Evolutionary conservation across 2,329 filamentous ascomycete species (phyloP).

Genomic region (Clarireedia paspali): DNA sequence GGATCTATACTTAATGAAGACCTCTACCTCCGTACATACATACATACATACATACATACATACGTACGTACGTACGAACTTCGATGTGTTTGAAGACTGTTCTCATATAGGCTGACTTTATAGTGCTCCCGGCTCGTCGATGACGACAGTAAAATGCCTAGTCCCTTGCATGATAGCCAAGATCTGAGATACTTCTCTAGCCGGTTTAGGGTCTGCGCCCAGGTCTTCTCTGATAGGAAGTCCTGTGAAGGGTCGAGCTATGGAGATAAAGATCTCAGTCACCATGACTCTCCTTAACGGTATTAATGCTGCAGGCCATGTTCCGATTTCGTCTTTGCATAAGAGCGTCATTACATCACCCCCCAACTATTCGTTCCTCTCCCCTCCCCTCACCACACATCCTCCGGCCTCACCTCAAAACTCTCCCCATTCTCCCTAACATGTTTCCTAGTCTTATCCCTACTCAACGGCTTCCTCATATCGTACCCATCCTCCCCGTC

Average conservation of each 20-base stretch:
- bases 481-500: constrained; percentile 92
- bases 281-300: not conserved
- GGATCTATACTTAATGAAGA: too few species aligned
- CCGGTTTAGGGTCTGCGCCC: not conserved
- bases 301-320: not conserved
- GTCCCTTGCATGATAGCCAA: too few species aligned
- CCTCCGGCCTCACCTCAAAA: constrained; percentile 68
- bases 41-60: too few species aligned
- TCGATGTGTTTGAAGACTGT: too few species aligned
- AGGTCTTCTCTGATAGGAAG: not conserved
- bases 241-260: not conserved
- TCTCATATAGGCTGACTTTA: too few species aligned
- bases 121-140: too few species aligned
- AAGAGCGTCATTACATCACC: too few species aligned
- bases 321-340: too few species aligned
- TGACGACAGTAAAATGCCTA: too few species aligned
- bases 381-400: constrained; percentile 62
- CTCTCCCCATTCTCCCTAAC: constrained; percentile 74
- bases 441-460: constrained; percentile 70
- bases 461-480: constrained; percentile 86
- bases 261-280: constrained; percentile 2
- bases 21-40: too few species aligned
- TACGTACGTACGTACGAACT: too few species aligned
- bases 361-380: not conserved
- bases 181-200: too few species aligned